A percentile compares a stretch with the other conserved stretches of the same genome.
Conservation (phyloP, 257 asterid species). For the Capsicum baccatum region DNA sequence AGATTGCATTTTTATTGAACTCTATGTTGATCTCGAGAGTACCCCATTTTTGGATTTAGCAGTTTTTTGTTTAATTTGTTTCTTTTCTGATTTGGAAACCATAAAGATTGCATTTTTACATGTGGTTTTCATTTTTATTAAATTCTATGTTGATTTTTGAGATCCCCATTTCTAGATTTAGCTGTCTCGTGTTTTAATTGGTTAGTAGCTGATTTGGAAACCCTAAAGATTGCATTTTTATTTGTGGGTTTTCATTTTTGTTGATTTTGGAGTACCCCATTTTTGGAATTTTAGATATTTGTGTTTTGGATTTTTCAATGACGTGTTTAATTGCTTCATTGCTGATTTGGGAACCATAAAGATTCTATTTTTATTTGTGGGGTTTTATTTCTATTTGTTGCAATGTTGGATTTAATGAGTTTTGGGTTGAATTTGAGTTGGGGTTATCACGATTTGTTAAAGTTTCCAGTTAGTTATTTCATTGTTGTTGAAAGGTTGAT, state of each 20-base stretch:
- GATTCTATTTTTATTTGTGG: neutral
- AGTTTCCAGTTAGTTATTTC: neutral
- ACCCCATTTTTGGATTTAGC: no score
- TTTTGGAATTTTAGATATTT: neutral
- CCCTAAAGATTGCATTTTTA: neutral
- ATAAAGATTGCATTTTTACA: slow-evolving; percentile 18
- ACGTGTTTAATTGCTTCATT: neutral
- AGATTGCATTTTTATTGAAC: neutral
- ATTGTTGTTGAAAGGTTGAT: slow-evolving; percentile 13
- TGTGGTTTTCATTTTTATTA: slow-evolving; percentile 21
- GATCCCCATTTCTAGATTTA: no score
- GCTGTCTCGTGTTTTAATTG: no score
- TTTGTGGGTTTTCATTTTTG: neutral
- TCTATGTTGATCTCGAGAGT: neutral
- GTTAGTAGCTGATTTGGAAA: neutral
- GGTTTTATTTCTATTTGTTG: neutral
- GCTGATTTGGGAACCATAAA: neutral
- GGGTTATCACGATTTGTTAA: neutral
- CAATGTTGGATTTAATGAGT: slow-evolving; percentile 14
- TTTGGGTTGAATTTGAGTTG: neutral
- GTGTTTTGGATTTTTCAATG: neutral
- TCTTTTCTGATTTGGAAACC: slow-evolving; percentile 19
- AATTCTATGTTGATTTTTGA: slow-evolving; percentile 11
- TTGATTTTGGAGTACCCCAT: neutral
- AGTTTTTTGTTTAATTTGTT: neutral